phyloP scores from a whole-genome alignment of 176 grass and related monocot species.

The Avena insularis region DNA sequence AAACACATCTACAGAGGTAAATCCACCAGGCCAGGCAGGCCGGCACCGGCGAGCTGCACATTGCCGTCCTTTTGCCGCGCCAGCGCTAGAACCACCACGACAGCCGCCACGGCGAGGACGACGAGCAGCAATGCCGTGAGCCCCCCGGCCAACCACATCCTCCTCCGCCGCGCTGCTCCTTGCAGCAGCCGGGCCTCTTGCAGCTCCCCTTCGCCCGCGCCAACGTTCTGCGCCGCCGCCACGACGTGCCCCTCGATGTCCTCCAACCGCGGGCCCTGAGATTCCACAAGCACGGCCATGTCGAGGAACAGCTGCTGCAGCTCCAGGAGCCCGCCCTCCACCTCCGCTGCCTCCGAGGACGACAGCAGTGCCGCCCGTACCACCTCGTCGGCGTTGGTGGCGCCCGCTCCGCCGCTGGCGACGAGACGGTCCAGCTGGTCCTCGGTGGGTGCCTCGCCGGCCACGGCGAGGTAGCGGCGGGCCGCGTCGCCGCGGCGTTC shows the following conservation, averaged over 20 bases:
- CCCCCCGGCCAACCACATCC: slow-evolving; percentile 40
- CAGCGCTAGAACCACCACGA: slow-evolving; percentile 30
- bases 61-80: slow-evolving; percentile 27
- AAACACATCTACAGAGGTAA: background rate
- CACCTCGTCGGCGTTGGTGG: slow-evolving; percentile 37
- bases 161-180: slow-evolving; percentile 47
- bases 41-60: slow-evolving; percentile 7
- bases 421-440: slow-evolving; percentile 62
- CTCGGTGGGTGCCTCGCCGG: slow-evolving; percentile 65
- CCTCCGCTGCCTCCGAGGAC: slow-evolving; percentile 51
- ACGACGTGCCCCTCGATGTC: slow-evolving; percentile 68
- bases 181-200: slow-evolving; percentile 50
- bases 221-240: slow-evolving; percentile 53
- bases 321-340: slow-evolving; percentile 71
- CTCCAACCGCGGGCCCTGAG: slow-evolving; percentile 59
- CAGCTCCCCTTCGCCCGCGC: slow-evolving; percentile 50
- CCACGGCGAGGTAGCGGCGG: slow-evolving; percentile 60
- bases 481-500: slow-evolving; percentile 65
- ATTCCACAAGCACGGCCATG: slow-evolving; percentile 76
- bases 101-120: slow-evolving; percentile 47
- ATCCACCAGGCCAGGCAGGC: slow-evolving; percentile 1
- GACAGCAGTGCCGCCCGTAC: slow-evolving; percentile 54
- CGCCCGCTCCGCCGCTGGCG: slow-evolving; percentile 29
- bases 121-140: slow-evolving; percentile 54
- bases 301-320: slow-evolving; percentile 91